phyloP scores from a whole-genome alignment of 176 grass and related monocot genomes.

The Carex scoparia region DNA sequence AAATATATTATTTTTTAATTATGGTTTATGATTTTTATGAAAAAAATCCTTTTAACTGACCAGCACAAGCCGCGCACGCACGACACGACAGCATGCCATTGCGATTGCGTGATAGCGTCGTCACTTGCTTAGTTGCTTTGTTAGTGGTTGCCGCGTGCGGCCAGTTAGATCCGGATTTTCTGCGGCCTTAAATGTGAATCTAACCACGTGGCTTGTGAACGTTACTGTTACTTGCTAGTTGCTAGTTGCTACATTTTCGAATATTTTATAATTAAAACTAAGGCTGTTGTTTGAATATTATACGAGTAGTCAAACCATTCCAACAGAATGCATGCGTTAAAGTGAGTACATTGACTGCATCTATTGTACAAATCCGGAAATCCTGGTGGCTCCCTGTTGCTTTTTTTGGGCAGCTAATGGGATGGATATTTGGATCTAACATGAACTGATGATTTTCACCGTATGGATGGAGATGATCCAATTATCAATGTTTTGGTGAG shows the following conservation, averaged over 20 bases:
- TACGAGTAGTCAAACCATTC: not conserved
- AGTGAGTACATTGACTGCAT: not conserved
- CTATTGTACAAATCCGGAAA: not conserved
- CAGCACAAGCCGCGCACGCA: not conserved
- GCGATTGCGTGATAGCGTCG: conserved; percentile 4
- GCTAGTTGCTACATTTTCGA: not conserved
- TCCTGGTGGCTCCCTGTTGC: not conserved
- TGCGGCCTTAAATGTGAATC: not conserved
- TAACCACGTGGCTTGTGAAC: not conserved
- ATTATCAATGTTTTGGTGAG: not conserved
- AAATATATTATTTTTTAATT: too few species aligned
- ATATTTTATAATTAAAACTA: not conserved
- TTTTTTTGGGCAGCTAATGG: not conserved
- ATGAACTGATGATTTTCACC: not conserved
- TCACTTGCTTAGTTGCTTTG: not conserved
- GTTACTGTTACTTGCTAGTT: not conserved
- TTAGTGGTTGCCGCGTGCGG: not conserved
- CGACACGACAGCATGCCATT: not conserved
- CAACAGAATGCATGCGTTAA: not conserved
- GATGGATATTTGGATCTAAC: not conserved
- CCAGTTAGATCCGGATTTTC: not conserved
- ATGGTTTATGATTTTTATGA: too few species aligned
- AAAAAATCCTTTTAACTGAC: not conserved
- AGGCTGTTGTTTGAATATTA: not conserved
- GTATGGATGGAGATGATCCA: not conserved